Percentiles rank a stretch among this genome's conserved stretches.
Conservation (phyloP, 1,139 yeast species). For the Scheffersomyces insectosa region DNA sequence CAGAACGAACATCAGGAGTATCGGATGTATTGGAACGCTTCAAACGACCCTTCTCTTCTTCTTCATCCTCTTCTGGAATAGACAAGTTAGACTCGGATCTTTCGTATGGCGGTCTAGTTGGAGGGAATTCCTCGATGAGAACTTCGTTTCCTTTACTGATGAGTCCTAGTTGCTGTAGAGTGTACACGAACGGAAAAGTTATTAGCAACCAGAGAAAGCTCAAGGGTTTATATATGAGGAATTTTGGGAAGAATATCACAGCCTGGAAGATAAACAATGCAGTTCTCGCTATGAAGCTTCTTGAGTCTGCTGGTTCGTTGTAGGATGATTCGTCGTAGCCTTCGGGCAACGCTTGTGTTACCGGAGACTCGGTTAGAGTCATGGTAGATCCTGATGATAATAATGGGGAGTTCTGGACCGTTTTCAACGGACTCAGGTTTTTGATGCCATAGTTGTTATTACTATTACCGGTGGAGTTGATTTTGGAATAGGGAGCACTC, state of each 20-base stretch:
- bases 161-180: constrained; percentile 23
- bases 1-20: constrained; percentile 2
- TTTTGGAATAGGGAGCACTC: neutral
- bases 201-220: constrained; percentile 42
- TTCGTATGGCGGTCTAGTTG: constrained; percentile 2
- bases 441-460: neutral
- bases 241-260: constrained; percentile 42
- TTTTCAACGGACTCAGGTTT: too few relatives aligned
- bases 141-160: constrained; percentile 3
- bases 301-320: constrained; percentile 9
- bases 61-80: constrained; percentile 5
- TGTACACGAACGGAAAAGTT: constrained; percentile 50
- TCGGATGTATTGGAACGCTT: neutral
- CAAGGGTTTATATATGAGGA: constrained; percentile 46
- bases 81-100: constrained; percentile 5
- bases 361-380: neutral
- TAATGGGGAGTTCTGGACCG: too few relatives aligned
- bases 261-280: constrained; percentile 11
- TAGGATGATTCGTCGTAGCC: neutral
- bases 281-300: neutral
- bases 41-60: neutral
- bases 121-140: neutral
- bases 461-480: too few relatives aligned
- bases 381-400: neutral
- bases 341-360: constrained; percentile 1